phyloP scores from a whole-genome alignment of 2,329 filamentous ascomycete species.

The Albifimbria verrucaria region DNA sequence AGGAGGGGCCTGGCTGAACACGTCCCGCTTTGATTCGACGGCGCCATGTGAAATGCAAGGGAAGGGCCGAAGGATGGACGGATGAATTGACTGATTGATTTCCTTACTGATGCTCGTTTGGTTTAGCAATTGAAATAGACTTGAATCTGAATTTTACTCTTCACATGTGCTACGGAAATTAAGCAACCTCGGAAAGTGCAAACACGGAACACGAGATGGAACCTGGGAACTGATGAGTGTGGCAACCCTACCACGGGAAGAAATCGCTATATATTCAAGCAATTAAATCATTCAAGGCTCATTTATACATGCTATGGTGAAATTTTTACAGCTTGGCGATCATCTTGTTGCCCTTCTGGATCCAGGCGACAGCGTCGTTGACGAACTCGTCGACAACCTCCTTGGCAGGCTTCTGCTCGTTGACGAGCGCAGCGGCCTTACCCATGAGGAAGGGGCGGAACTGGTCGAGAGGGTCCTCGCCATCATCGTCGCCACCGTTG shows the following conservation, averaged over 20 bases:
- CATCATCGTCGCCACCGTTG: conserved; percentile 62
- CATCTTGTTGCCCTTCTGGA: conserved; percentile 66
- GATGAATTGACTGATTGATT: neutral
- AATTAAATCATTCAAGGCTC: conserved; percentile 13
- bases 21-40: neutral
- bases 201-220: no score
- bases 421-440: conserved; percentile 90
- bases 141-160: conserved; percentile 8
- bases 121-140: conserved; percentile 31
- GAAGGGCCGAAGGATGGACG: neutral
- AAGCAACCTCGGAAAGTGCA: no score
- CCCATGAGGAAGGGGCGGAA: conserved; percentile 93
- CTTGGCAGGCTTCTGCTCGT: conserved; percentile 89
- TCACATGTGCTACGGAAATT: conserved; percentile 12
- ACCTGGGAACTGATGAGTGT: no score
- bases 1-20: no score
- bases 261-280: no score
- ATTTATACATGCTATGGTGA: conserved; percentile 17
- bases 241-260: no score
- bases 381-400: conserved; percentile 94
- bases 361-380: conserved; percentile 67
- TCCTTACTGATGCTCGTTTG: neutral
- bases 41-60: neutral
- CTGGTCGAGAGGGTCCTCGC: conserved; percentile 88
- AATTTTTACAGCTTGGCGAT: conserved; percentile 67